A percentile compares a stretch with the other conserved stretches of the same genome.
Evolutionary conservation across 2,329 filamentous ascomycete species (phyloP).

Genomic region (Pezicula rhizophila): DNA sequence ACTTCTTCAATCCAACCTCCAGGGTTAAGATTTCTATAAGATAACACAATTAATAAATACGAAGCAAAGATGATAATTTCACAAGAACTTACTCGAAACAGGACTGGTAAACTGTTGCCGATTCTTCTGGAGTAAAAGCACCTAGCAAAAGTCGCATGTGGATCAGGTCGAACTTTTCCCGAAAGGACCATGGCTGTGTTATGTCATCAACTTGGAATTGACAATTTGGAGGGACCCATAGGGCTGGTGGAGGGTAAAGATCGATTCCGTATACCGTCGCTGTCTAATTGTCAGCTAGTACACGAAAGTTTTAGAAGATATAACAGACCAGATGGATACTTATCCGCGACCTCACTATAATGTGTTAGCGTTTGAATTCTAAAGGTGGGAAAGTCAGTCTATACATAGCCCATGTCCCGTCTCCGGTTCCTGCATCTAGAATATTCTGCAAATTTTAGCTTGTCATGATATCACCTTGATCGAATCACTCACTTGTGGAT

Average conservation of each 20-base stretch:
- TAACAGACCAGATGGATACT: no score
- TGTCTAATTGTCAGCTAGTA: slow-evolving; percentile 5
- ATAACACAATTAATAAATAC: background rate
- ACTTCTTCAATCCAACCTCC: slow-evolving; percentile 6
- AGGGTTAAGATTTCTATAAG: background rate
- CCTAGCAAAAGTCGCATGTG: slow-evolving; percentile 8
- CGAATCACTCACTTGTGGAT: slow-evolving; percentile 1
- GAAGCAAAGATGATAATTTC: background rate
- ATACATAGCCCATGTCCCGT: slow-evolving; percentile 18
- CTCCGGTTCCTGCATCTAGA: slow-evolving; percentile 20
- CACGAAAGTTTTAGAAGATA: no score
- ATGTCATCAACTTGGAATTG: slow-evolving; percentile 20
- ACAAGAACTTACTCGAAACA: background rate
- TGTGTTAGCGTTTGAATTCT: no score
- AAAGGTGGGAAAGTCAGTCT: background rate
- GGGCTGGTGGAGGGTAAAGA: slow-evolving; percentile 12
- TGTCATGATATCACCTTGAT: no score
- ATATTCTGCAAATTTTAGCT: slow-evolving; percentile 1
- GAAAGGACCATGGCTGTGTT: slow-evolving; percentile 36
- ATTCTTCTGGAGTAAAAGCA: slow-evolving; percentile 14
- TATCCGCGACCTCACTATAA: no score
- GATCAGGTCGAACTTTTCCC: slow-evolving; percentile 42
- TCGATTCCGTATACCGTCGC: slow-evolving; percentile 19
- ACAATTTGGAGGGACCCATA: slow-evolving; percentile 21
- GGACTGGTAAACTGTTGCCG: slow-evolving; percentile 9